Percentiles rank a stretch among this genome's conserved stretches.
These are phyloP conservation scores for Pouteria campechiana DNA, from an alignment of 179 eudicot genomes.

Conservation along the genomic window DNA sequence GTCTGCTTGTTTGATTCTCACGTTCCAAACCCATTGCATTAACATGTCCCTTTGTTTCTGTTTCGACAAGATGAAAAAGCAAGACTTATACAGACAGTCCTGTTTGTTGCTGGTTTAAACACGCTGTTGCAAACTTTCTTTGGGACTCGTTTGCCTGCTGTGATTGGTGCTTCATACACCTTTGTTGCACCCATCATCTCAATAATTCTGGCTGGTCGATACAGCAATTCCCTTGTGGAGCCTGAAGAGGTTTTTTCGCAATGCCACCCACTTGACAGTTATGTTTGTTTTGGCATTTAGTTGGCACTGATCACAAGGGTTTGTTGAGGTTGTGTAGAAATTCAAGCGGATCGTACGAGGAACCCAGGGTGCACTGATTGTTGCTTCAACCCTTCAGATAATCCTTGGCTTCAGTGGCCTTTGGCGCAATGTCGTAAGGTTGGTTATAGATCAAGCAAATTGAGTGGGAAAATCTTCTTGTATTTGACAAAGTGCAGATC, in stretches of 20 bases:
- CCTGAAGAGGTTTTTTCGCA: constrained; percentile 58
- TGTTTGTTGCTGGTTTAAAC: constrained; percentile 89
- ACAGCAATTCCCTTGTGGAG: constrained; percentile 33
- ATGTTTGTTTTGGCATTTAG: too few relatives aligned
- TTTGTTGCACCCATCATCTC: constrained; percentile 88
- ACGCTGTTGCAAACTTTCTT: constrained; percentile 72
- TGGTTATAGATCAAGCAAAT: too few relatives aligned
- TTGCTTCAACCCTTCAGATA: constrained; percentile 87
- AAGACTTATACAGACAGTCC: constrained; percentile 80
- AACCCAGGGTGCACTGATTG: constrained; percentile 88
- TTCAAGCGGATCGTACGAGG: constrained; percentile 75
- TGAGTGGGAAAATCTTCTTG: too few relatives aligned
- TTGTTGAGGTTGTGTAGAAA: too few relatives aligned
- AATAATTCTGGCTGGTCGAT: constrained; percentile 83
- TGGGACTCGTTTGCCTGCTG: constrained; percentile 92
- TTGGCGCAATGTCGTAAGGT: constrained; percentile 96
- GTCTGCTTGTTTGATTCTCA: background rate
- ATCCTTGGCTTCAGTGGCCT: constrained; percentile 97
- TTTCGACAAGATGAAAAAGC: constrained; percentile 71
- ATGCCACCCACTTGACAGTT: too few relatives aligned
- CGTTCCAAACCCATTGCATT: background rate
- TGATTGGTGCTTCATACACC: constrained; percentile 85
- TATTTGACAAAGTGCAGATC: too few relatives aligned
- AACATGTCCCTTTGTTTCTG: background rate
- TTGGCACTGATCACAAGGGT: too few relatives aligned